These are phyloP conservation scores for Aspergillus baeticus DNA, from an alignment of 495 filamentous ascomycete species.

Conservation along the genomic window DNA sequence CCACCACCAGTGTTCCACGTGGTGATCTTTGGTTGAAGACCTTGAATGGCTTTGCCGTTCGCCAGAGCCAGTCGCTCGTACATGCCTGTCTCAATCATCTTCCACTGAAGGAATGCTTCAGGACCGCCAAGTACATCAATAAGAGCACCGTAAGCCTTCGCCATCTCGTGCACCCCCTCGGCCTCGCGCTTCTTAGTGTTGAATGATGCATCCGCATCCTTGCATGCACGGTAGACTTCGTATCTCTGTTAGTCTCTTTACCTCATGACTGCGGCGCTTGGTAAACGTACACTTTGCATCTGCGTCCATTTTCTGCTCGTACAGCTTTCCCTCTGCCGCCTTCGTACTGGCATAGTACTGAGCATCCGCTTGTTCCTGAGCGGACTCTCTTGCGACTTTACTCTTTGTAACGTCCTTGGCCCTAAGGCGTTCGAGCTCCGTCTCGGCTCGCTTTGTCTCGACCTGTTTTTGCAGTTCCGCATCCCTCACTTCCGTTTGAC, in stretches of 20 bases:
- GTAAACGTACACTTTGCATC: slow-evolving; percentile 47
- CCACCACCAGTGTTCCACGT: slow-evolving; percentile 74
- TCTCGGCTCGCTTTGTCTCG: slow-evolving; percentile 69
- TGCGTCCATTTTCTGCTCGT: slow-evolving; percentile 53
- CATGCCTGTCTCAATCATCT: slow-evolving; percentile 50
- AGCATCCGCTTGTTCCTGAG: slow-evolving; percentile 72
- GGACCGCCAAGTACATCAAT: slow-evolving; percentile 72
- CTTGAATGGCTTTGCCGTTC: slow-evolving; percentile 64
- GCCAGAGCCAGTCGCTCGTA: slow-evolving; percentile 40
- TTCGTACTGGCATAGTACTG: slow-evolving; percentile 43
- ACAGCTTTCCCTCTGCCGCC: slow-evolving; percentile 58
- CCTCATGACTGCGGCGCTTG: neutral
- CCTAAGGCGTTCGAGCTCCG: slow-evolving; percentile 74
- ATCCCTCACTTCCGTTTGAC: slow-evolving; percentile 68
- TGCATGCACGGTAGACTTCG: slow-evolving; percentile 39
- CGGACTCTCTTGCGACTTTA: slow-evolving; percentile 67
- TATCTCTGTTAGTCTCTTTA: slow-evolving; percentile 2
- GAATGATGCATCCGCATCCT: slow-evolving; percentile 62
- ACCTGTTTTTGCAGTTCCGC: slow-evolving; percentile 75
- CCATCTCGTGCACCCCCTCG: slow-evolving; percentile 70
- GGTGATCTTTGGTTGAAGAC: slow-evolving; percentile 82
- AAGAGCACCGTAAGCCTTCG: slow-evolving; percentile 69
- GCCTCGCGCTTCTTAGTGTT: slow-evolving; percentile 67
- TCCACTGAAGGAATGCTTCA: slow-evolving; percentile 68
- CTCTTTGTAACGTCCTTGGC: slow-evolving; percentile 76